These are phyloP conservation scores for Fusarium goolgardi DNA, from an alignment of 2,329 filamentous ascomycete genomes.

Conservation along the genomic window DNA sequence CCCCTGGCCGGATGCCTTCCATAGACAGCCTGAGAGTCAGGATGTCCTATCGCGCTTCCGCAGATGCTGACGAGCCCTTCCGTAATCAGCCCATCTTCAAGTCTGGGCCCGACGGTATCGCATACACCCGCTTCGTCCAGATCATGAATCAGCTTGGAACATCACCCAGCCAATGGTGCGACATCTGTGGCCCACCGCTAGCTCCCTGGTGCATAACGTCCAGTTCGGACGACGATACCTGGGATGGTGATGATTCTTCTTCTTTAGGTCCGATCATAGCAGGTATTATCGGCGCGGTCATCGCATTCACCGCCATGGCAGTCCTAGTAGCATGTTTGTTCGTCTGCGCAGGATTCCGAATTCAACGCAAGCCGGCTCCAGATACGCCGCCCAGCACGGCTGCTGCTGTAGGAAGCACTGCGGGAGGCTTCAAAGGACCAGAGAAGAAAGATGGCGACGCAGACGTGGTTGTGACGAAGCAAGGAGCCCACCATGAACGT, in stretches of 20 bases:
- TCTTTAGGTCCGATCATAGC: conserved; percentile 54
- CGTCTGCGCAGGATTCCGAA: conserved; percentile 51
- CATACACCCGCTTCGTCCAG: conserved; percentile 54
- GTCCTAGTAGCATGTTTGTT: conserved; percentile 50
- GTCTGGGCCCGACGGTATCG: conserved; percentile 51
- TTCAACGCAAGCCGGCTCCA: conserved; percentile 39
- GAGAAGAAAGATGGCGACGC: conserved; percentile 59
- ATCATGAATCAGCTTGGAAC: conserved; percentile 54
- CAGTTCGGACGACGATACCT: background rate
- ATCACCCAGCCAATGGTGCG: conserved; percentile 57
- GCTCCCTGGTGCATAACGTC: conserved; percentile 54
- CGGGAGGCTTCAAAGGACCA: conserved; percentile 58
- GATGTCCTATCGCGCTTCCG: conserved; percentile 67
- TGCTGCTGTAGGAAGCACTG: conserved; percentile 46
- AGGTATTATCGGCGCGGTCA: conserved; percentile 60
- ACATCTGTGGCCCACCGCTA: conserved; percentile 51
- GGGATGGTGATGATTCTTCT: background rate
- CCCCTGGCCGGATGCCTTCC: conserved; percentile 44
- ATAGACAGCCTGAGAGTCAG: conserved; percentile 61
- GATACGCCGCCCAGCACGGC: conserved; percentile 5
- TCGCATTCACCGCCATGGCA: conserved; percentile 54
- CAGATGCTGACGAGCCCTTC: conserved; percentile 53
- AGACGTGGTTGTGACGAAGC: conserved; percentile 56
- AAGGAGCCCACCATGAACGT: conserved; percentile 58
- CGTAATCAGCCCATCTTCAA: conserved; percentile 56